A percentile compares a stretch with the other conserved stretches of the same genome.
Conservation (phyloP, 2,329 filamentous ascomycete species). For the Ceratocystiopsis sp. region DNA sequence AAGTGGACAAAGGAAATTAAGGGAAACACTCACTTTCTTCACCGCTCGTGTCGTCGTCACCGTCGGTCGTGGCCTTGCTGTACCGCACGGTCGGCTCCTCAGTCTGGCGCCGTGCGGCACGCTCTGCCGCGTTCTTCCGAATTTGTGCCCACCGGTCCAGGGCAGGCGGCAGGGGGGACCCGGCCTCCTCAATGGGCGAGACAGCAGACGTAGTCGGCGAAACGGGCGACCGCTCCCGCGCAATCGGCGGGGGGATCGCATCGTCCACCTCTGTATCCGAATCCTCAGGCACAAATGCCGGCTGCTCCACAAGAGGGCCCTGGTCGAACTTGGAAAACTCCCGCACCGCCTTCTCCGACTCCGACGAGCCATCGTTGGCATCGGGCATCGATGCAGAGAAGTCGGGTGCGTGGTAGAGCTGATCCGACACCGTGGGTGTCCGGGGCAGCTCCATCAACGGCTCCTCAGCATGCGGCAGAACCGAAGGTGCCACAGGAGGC, state of each 20-base stretch:
- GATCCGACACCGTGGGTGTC: conserved; percentile 15
- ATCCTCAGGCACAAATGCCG: conserved; percentile 54
- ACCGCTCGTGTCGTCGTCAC: conserved; percentile 78
- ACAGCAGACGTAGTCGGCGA: conserved; percentile 8
- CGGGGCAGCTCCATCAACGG: conserved; percentile 7
- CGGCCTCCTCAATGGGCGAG: conserved; percentile 10
- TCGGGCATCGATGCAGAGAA: conserved; percentile 41
- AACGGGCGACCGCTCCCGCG: conserved; percentile 19
- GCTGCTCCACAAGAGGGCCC: conserved; percentile 72
- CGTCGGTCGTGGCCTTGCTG: conserved; percentile 36
- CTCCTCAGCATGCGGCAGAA: conserved; percentile 11
- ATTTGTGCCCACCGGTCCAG: conserved; percentile 92
- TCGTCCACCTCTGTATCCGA: conserved; percentile 31
- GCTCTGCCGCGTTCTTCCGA: conserved; percentile 78
- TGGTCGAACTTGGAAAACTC: conserved; percentile 65
- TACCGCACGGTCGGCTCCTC: conserved; percentile 43
- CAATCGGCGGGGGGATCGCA: conserved; percentile 33
- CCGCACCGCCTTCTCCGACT: conserved; percentile 14
- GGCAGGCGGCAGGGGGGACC: conserved; percentile 19
- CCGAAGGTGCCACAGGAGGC: conserved; percentile 10
- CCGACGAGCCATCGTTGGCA: conserved; percentile 30
- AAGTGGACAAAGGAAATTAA: background rate
- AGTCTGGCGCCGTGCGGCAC: conserved; percentile 47
- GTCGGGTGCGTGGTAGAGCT: conserved; percentile 26
- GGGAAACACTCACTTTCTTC: conserved; percentile 66